Evolutionary conservation across 768 basidiomycete species (phyloP).

Genomic region (Mycena vulgaris): DNA sequence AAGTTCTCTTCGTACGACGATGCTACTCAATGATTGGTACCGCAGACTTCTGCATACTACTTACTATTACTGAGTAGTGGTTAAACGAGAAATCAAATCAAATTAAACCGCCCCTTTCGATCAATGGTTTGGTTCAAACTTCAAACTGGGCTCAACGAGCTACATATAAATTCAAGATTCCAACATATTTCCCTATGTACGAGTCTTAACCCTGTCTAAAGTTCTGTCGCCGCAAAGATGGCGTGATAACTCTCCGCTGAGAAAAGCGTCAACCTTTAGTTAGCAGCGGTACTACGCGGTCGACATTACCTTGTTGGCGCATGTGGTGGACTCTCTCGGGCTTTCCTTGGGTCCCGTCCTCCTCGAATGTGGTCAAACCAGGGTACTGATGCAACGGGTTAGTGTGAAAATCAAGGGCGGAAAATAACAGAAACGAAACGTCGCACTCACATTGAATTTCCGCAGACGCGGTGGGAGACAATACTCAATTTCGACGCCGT

Average conservation of each 20-base stretch:
- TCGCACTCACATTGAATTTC: slow-evolving; percentile 46
- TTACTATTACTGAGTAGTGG: no score
- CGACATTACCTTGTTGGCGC: slow-evolving; percentile 30
- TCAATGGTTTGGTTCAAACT: no score
- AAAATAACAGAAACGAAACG: neutral
- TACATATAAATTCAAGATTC: no score
- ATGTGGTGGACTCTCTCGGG: slow-evolving; percentile 25
- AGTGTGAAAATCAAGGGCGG: neutral
- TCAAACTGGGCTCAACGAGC: no score
- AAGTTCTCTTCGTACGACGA: no score
- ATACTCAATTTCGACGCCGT: slow-evolving; percentile 59
- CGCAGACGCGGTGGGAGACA: slow-evolving; percentile 45
- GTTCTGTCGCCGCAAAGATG: slow-evolving; percentile 32
- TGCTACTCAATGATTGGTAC: no score
- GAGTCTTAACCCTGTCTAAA: slow-evolving; percentile 3
- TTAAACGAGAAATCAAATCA: no score
- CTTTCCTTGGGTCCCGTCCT: slow-evolving; percentile 32
- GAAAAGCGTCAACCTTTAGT: neutral
- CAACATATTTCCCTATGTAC: no score
- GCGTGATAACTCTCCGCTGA: slow-evolving; percentile 38
- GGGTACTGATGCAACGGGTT: slow-evolving; percentile 6
- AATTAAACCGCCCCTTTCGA: no score
- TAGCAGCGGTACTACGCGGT: neutral
- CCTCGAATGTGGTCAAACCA: slow-evolving; percentile 29
- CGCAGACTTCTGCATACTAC: no score